phyloP scores from a whole-genome alignment of 2,329 filamentous ascomycete species.

The Curvularia eragrostidis region DNA sequence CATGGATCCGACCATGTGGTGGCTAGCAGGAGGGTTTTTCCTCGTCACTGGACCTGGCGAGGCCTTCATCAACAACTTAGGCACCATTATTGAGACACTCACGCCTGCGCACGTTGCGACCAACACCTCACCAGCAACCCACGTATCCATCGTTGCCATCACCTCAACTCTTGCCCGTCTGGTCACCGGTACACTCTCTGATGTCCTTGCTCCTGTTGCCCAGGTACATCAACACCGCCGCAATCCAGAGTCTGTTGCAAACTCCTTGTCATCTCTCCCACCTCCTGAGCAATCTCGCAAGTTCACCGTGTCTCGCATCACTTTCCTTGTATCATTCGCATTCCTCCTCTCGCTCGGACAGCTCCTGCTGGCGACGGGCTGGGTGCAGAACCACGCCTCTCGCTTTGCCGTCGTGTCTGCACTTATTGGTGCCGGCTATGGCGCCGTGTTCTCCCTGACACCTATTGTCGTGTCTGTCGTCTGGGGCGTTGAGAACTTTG shows the following conservation, averaged over 20 bases:
- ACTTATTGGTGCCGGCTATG: constrained; percentile 88
- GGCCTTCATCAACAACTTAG: constrained; percentile 96
- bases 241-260: constrained; percentile 52
- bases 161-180: constrained; percentile 90
- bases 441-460: constrained; percentile 85
- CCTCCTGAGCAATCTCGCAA: constrained; percentile 32
- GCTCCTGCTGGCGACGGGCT: constrained; percentile 76
- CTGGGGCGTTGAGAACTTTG: constrained; percentile 98
- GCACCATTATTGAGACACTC: constrained; percentile 88
- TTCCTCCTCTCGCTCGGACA: constrained; percentile 85
- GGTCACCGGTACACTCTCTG: constrained; percentile 86
- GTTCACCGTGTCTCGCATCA: constrained; percentile 76
- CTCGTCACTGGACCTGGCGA: constrained; percentile 95
- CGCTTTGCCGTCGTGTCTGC: constrained; percentile 87
- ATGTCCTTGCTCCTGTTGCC: constrained; percentile 73
- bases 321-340: constrained; percentile 79
- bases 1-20: constrained; percentile 93
- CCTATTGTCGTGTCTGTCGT: constrained; percentile 96
- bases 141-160: constrained; percentile 90
- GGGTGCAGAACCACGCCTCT: constrained; percentile 74
- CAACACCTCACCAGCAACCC: constrained; percentile 75
- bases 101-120: constrained; percentile 66
- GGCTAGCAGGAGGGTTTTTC: constrained; percentile 87
- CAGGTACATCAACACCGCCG: constrained; percentile 64
- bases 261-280: constrained; percentile 49